Percentiles rank a stretch among this genome's conserved stretches.
Conservation (phyloP, 306 rosid genomes). For the Quercus mongolica region DNA sequence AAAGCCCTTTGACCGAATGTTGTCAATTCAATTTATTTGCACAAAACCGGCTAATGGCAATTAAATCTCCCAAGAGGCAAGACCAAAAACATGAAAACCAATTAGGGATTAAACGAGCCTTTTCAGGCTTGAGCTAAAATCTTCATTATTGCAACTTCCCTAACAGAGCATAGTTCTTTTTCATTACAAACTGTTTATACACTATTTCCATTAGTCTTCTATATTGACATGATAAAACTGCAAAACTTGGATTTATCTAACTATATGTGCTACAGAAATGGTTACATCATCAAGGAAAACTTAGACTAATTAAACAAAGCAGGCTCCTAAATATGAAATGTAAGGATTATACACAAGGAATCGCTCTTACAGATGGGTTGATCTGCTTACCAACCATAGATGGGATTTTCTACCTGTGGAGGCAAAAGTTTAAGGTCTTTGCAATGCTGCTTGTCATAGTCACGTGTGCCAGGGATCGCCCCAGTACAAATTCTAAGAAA, state of each 20-base stretch:
- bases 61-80: background rate
- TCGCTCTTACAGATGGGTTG: conserved; percentile 9
- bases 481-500: conserved; percentile 82
- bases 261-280: background rate
- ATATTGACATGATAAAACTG: background rate
- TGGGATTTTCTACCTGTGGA: conserved; percentile 82
- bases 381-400: conserved; percentile 78
- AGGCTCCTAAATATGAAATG: conserved; percentile 32
- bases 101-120: background rate
- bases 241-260: conserved; percentile 22
- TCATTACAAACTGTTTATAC: background rate
- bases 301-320: conserved; percentile 5
- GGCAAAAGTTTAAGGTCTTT: conserved; percentile 82
- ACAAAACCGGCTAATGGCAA: no score
- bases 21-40: no score
- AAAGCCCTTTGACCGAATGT: no score
- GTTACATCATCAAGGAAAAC: conserved; percentile 18
- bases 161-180: background rate
- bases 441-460: conserved; percentile 83
- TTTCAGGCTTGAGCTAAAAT: background rate
- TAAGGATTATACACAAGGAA: conserved; percentile 29
- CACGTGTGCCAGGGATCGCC: conserved; percentile 88
- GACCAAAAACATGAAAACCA: background rate
- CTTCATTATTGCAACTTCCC: background rate
- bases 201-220: conserved; percentile 2